A percentile compares a stretch with the other conserved stretches of the same genome.
phyloP scores from a whole-genome alignment of 164 flowering plant genomes.

The Magnolia officinalis region DNA sequence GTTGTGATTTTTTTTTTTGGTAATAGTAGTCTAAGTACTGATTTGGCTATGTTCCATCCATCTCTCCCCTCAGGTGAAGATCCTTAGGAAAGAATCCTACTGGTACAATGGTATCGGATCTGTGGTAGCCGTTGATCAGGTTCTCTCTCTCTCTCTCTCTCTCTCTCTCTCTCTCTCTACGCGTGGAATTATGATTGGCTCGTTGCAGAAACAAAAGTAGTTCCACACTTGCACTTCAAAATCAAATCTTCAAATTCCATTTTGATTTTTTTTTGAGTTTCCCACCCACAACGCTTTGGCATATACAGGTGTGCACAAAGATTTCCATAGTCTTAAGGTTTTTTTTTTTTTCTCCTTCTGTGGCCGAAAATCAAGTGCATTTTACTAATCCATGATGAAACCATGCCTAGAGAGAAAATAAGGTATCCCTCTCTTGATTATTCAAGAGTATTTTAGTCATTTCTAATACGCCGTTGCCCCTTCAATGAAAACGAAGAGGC shows the following conservation, averaged over 20 bases:
- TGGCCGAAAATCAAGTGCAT: too few relatives aligned
- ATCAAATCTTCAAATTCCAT: neutral
- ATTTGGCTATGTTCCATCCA: neutral
- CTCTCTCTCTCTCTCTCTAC: neutral
- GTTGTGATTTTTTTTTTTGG: neutral
- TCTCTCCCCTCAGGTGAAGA: slow-evolving; percentile 57
- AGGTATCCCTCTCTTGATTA: too few relatives aligned
- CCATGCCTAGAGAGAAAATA: too few relatives aligned
- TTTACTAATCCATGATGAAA: too few relatives aligned
- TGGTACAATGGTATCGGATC: slow-evolving; percentile 93
- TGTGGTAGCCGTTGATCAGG: slow-evolving; percentile 97
- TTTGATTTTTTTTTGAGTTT: neutral
- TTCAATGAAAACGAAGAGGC: too few relatives aligned
- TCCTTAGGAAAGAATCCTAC: slow-evolving; percentile 89
- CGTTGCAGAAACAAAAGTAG: neutral
- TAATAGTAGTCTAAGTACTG: neutral
- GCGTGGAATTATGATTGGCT: neutral
- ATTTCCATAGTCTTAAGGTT: too few relatives aligned
- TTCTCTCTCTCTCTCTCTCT: slow-evolving; percentile 5
- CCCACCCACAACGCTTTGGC: neutral
- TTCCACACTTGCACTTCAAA: neutral
- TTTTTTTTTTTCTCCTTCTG: too few relatives aligned
- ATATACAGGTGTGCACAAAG: too few relatives aligned
- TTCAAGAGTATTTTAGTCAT: too few relatives aligned
- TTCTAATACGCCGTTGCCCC: too few relatives aligned